Base-by-base conservation (phyloP, 768 basidiomycete genomes). In the Hygrophorus pudorinus region DNA sequence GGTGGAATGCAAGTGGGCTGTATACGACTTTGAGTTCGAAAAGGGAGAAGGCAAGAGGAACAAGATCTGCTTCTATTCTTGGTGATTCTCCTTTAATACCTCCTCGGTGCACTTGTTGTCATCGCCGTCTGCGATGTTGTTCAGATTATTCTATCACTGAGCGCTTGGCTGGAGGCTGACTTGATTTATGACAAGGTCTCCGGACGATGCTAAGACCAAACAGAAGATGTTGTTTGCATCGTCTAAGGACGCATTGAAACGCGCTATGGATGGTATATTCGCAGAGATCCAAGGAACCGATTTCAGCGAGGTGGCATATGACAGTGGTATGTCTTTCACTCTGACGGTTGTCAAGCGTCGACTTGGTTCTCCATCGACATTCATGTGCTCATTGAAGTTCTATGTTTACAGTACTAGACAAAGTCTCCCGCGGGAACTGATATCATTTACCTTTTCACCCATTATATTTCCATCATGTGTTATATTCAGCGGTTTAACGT, bases 161-260 rank as follows among this genome's bases (percentile, higher is more conserved):
- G 20, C 16, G 20, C 5, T 30, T 33, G n/a, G n/a, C n/a, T n/a
- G 39, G 13, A 29, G 17, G 18, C 7, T 30, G 9, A 37, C 44
- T 62, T 65, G 49, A 68, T 60, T 32, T 42, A 31, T 37, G 45
- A 56, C 58, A 56, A 97, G 94, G 94, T 74, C 80, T 14, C 93
- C 94, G 50, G 90, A 93, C 56, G 65, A 61, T 34, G 81, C 90
- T 33, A 85, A 77, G 66, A 73, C 93, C 64, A 91, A 85, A 67
- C 71, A 78, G 59, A 97, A 93, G 81, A 97, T 97, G 92, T 55
- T 96, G 53, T 85, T 77, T 65, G 84, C 94, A 2, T 81, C 89
- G 13, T 97, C 93, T 42, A 82, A 78, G 58, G 85, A 90, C 20
- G 81, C 81, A 4, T 65, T 99, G 51, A 75, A 77, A 55, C 76